Evolutionary conservation across 2,329 filamentous ascomycete genomes (phyloP).

Genomic region (Westerdykella sp.): DNA sequence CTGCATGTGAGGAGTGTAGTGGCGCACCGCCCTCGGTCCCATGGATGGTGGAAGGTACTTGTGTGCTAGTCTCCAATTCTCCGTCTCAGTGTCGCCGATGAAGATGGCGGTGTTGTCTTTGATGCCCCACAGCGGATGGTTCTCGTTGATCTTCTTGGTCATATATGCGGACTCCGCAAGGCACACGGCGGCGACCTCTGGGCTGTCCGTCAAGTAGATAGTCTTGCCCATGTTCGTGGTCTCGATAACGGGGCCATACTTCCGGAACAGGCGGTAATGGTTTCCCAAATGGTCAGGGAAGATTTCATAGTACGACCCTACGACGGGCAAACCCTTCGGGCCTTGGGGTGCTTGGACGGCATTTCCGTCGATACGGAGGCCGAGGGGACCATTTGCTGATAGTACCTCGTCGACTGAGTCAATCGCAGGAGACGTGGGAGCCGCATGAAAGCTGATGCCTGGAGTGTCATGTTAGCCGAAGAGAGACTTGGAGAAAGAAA

Average conservation of each 20-base stretch:
- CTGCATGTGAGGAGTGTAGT: constrained; percentile 57
- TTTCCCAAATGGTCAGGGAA: constrained; percentile 41
- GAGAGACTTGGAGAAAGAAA: too few relatives aligned
- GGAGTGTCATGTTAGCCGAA: background rate
- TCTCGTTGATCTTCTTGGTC: constrained; percentile 38
- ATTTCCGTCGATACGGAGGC: constrained; percentile 46
- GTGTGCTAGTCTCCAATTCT: constrained; percentile 49
- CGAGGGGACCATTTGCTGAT: constrained; percentile 14
- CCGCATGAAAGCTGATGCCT: background rate
- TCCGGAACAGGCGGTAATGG: constrained; percentile 37
- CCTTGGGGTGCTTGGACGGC: constrained; percentile 39
- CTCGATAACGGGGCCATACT: constrained; percentile 35
- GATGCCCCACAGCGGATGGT: constrained; percentile 29
- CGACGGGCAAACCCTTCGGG: constrained; percentile 34
- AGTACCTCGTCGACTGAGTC: constrained; percentile 13
- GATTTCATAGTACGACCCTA: constrained; percentile 36
- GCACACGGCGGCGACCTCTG: constrained; percentile 26
- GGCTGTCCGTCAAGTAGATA: constrained; percentile 34
- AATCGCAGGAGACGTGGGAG: constrained; percentile 2
- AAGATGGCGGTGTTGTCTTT: constrained; percentile 30
- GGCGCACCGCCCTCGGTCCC: constrained; percentile 54
- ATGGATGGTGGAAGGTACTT: constrained; percentile 58
- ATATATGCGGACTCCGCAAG: constrained; percentile 35
- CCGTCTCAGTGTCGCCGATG: constrained; percentile 45
- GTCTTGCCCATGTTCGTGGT: constrained; percentile 35